A percentile compares a stretch with the other conserved stretches of the same genome.
Conservation (phyloP, 805 yeast species). For the Ogataea pilisensis region DNA sequence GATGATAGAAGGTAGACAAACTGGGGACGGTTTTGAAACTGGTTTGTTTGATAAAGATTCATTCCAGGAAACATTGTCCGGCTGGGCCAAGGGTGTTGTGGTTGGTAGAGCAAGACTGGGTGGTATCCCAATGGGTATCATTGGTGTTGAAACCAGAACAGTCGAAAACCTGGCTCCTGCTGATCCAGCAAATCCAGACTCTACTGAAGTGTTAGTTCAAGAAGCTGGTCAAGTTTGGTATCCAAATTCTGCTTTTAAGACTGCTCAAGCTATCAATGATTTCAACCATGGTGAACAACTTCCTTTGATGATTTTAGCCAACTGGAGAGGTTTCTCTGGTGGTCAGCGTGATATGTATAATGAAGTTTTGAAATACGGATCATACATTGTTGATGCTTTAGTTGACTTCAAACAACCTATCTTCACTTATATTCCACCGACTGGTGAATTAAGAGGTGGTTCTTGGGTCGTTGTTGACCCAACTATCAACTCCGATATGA, state of each 20-base stretch:
- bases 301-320: constrained; percentile 95
- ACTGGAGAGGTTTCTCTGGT: constrained; percentile 99
- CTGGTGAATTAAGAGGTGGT: constrained; percentile 99
- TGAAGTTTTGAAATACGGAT: constrained; percentile 95
- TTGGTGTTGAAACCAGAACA: constrained; percentile 89
- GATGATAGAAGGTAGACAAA: constrained; percentile 82
- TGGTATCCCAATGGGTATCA: constrained; percentile 98
- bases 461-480: constrained; percentile 99
- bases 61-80: constrained; percentile 92
- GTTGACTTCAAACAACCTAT: constrained; percentile 96
- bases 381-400: constrained; percentile 94
- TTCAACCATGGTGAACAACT: constrained; percentile 97
- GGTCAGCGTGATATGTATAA: constrained; percentile 99
- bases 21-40: constrained; percentile 68
- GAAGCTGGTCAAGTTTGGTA: constrained; percentile 99
- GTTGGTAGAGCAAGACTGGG: constrained; percentile 98
- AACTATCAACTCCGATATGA: constrained; percentile 91
- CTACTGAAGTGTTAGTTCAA: constrained; percentile 80
- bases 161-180: constrained; percentile 93
- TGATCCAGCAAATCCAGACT: constrained; percentile 96
- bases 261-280: constrained; percentile 97
- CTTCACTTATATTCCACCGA: constrained; percentile 95
- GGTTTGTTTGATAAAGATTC: constrained; percentile 93
- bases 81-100: constrained; percentile 99
- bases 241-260: constrained; percentile 98